These are phyloP conservation scores for Plasmodium gonderi DNA, from an alignment of 169 alveolate genomes.

Conservation along the genomic window DNA sequence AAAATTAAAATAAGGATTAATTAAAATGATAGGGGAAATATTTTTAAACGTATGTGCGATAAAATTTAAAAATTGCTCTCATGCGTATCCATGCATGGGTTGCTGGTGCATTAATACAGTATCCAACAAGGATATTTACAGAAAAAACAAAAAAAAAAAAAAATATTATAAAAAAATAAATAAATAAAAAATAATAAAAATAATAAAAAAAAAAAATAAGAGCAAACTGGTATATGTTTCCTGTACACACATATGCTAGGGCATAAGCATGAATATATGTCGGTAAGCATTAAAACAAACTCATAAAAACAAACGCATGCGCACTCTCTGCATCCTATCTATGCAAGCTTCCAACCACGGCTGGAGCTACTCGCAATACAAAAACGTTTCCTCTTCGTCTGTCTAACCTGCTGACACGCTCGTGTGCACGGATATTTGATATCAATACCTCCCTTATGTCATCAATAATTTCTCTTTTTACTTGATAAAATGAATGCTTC, in stretches of 20 bases:
- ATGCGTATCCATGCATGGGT: background rate
- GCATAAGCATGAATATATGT: no score
- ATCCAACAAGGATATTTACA: background rate
- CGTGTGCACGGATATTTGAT: constrained; percentile 88
- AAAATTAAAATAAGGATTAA: background rate
- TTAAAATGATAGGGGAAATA: background rate
- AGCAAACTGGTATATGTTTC: background rate
- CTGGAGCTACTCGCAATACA: constrained; percentile 89
- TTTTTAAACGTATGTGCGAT: background rate
- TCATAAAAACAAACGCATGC: no score
- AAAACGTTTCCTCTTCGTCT: constrained; percentile 91
- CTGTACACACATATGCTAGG: no score
- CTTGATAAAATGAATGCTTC: constrained; percentile 89
- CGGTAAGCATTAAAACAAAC: no score
- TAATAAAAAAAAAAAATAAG: background rate
- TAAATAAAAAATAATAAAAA: background rate
- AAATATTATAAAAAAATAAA: background rate
- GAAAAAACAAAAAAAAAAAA: background rate
- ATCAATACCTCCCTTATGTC: constrained; percentile 89
- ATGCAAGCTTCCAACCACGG: constrained; percentile 76
- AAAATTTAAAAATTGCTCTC: background rate
- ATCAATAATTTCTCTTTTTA: constrained; percentile 91
- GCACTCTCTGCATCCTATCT: background rate
- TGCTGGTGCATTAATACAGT: background rate
- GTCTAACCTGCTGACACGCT: constrained; percentile 88